Percentiles rank a stretch among this genome's conserved stretches.
phyloP scores from a whole-genome alignment of 257 asterid genomes.

The Jaltomata sinuosa region DNA sequence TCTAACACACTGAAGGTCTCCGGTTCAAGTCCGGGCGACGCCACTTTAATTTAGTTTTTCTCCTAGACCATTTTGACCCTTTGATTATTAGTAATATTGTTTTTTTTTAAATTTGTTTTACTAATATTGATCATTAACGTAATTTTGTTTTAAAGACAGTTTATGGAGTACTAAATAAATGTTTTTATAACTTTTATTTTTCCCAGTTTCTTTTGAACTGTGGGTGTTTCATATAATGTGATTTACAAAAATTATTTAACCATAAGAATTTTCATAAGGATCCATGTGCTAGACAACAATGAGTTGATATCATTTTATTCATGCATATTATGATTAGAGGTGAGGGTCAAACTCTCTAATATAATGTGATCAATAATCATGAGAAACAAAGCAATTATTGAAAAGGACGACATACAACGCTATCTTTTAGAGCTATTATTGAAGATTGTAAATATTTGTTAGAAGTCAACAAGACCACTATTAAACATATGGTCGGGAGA shows the following conservation, averaged over 20 bases:
- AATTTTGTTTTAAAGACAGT: not conserved
- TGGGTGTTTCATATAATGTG: not conserved
- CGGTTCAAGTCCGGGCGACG: slow-evolving; percentile 78
- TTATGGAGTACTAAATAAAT: not conserved
- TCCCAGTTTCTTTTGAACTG: not conserved
- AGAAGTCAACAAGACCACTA: not conserved
- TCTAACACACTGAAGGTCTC: slow-evolving; percentile 92
- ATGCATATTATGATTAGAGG: not conserved
- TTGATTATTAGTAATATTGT: too few relatives aligned
- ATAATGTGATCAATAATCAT: not conserved
- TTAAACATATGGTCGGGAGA: not conserved
- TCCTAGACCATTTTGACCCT: not conserved
- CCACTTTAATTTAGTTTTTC: slow-evolving; percentile 3
- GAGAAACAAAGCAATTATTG: not conserved
- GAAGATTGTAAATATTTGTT: not conserved
- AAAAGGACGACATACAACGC: not conserved
- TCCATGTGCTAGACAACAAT: slow-evolving; percentile 30
- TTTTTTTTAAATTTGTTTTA: too few relatives aligned
- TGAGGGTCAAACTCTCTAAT: not conserved
- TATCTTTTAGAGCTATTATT: not conserved
- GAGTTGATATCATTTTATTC: slow-evolving; percentile 9
- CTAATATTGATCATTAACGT: too few relatives aligned
- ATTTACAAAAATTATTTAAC: slow-evolving; percentile 15
- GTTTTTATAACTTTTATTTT: not conserved
- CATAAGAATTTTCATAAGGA: not conserved